These are phyloP conservation scores for Mimosa pudica DNA, from an alignment of 306 rosid genomes.

Conservation along the genomic window DNA sequence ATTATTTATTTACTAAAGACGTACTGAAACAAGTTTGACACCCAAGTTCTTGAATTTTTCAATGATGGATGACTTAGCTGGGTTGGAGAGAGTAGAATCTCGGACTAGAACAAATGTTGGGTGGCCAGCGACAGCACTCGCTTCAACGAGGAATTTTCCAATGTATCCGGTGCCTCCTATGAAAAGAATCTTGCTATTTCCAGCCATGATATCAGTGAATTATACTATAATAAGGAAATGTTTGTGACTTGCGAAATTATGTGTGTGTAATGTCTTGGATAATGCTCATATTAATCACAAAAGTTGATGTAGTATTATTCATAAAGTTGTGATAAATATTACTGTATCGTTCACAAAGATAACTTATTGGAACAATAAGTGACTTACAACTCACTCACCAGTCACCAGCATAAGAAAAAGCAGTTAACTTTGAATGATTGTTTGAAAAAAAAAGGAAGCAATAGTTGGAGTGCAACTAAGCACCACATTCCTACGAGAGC, in stretches of 20 bases:
- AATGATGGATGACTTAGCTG: not conserved
- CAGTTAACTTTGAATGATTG: no score
- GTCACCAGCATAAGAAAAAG: not conserved
- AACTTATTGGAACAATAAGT: not conserved
- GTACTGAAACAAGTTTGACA: not conserved
- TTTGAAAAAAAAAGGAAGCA: no score
- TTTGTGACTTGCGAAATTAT: not conserved
- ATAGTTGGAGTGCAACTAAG: no score
- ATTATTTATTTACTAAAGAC: not conserved
- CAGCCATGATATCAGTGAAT: not conserved
- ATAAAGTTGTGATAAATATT: not conserved
- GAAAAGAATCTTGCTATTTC: not conserved
- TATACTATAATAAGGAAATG: not conserved
- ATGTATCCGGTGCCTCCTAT: conserved; percentile 16
- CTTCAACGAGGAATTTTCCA: not conserved
- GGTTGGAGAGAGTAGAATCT: not conserved
- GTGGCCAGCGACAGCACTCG: not conserved
- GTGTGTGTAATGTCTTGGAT: not conserved
- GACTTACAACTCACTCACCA: not conserved
- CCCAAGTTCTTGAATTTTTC: conserved; percentile 4
- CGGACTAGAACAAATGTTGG: not conserved
- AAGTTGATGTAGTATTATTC: not conserved
- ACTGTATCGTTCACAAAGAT: not conserved
- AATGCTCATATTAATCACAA: not conserved
- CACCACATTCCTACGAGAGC: no score